Evolutionary conservation across 2,329 filamentous ascomycete genomes (phyloP).

Genomic region (Paracoccidioides brasiliensis): DNA sequence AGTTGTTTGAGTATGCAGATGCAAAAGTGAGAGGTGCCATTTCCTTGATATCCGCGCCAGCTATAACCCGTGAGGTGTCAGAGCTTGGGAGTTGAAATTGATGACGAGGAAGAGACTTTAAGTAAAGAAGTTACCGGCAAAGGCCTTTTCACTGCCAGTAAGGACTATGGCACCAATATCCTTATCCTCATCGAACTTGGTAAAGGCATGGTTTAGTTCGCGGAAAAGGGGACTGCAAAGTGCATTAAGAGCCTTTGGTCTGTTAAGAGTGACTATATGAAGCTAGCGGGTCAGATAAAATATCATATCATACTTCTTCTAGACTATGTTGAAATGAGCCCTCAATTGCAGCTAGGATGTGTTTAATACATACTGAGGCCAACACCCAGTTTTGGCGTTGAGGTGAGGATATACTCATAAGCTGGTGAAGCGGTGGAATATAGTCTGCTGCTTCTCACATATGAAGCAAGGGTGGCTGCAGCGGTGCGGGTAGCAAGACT

Average conservation of each 20-base stretch:
- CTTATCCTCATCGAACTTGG: slow-evolving; percentile 54
- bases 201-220: slow-evolving; percentile 73
- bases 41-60: slow-evolving; percentile 97
- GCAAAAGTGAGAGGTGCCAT: slow-evolving; percentile 90
- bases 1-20: slow-evolving; percentile 73
- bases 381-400: slow-evolving; percentile 75
- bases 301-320: slow-evolving; percentile 6
- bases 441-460: slow-evolving; percentile 20
- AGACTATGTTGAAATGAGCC: neutral
- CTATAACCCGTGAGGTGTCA: slow-evolving; percentile 24
- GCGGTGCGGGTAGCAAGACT: slow-evolving; percentile 48
- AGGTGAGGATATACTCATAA: slow-evolving; percentile 75
- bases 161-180: slow-evolving; percentile 65
- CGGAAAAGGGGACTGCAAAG: slow-evolving; percentile 79
- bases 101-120: neutral
- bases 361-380: slow-evolving; percentile 54
- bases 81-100: neutral
- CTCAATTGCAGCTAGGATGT: neutral
- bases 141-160: slow-evolving; percentile 79
- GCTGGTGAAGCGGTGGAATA: slow-evolving; percentile 33
- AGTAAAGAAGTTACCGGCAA: slow-evolving; percentile 43
- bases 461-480: slow-evolving; percentile 24
- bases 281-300: neutral
- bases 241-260: slow-evolving; percentile 90
- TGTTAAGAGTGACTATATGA: slow-evolving; percentile 68